Percentiles rank a stretch among this genome's conserved stretches.
Conservation (phyloP, 257 asterid genomes). For the Solanum appendiculatum region DNA sequence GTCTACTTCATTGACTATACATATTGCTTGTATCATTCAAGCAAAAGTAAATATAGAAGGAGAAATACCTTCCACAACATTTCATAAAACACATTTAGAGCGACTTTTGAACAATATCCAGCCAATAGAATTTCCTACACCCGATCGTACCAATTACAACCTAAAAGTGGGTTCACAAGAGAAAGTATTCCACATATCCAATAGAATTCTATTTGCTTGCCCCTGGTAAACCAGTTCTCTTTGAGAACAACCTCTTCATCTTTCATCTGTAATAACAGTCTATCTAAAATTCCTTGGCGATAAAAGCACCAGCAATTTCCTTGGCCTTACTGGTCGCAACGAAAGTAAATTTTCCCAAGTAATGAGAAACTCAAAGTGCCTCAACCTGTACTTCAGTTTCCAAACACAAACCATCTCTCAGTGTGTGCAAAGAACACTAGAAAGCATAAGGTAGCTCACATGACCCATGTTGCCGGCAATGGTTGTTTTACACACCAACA, state of each 20-base stretch:
- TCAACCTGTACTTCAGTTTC: background rate
- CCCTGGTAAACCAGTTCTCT: slow-evolving; percentile 67
- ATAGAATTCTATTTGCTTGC: slow-evolving; percentile 67
- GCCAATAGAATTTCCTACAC: slow-evolving; percentile 59
- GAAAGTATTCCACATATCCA: slow-evolving; percentile 58
- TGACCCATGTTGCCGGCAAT: background rate
- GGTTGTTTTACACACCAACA: background rate
- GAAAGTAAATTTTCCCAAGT: background rate
- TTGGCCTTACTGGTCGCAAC: background rate
- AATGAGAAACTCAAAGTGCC: background rate
- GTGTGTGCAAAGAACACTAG: background rate
- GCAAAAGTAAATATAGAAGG: slow-evolving; percentile 71
- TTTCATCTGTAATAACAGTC: slow-evolving; percentile 38
- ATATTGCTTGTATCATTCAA: slow-evolving; percentile 62
- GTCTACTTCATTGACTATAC: slow-evolving; percentile 61
- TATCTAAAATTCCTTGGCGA: slow-evolving; percentile 48
- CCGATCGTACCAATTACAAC: slow-evolving; percentile 29
- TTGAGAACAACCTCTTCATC: slow-evolving; percentile 49
- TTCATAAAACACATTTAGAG: slow-evolving; percentile 74
- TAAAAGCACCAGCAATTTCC: background rate
- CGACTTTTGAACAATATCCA: slow-evolving; percentile 73
- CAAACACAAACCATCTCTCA: background rate
- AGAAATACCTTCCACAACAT: slow-evolving; percentile 44
- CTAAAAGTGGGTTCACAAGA: slow-evolving; percentile 72
- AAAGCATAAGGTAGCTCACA: background rate